Evolutionary conservation across 306 rosid genomes (phyloP).

Genomic region (Begonia fuchsioides): DNA sequence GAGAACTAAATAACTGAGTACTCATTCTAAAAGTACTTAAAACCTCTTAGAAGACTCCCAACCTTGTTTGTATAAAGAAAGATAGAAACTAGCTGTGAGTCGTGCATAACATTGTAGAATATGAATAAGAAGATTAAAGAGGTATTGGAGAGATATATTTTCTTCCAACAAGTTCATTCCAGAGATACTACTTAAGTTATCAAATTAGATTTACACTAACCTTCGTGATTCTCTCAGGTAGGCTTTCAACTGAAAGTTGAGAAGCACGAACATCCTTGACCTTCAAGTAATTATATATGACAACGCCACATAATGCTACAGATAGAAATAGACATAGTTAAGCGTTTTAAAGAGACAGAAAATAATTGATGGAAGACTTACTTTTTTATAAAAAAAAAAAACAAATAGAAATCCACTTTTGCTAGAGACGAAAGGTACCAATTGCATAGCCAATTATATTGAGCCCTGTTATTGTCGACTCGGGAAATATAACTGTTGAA

Average conservation of each 20-base stretch:
- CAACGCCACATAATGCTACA: slow-evolving; percentile 83
- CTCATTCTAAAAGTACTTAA: no score
- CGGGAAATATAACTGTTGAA: slow-evolving; percentile 87
- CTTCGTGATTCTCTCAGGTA: slow-evolving; percentile 58
- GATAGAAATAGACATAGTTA: not conserved
- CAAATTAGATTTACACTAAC: slow-evolving; percentile 15
- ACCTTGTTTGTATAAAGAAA: not conserved
- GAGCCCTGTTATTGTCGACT: slow-evolving; percentile 71
- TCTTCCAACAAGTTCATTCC: not conserved
- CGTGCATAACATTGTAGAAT: no score
- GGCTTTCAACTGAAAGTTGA: slow-evolving; percentile 40
- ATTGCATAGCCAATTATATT: slow-evolving; percentile 89
- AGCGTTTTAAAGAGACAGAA: not conserved
- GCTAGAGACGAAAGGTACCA: slow-evolving; percentile 28
- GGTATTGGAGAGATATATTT: no score
- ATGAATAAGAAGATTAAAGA: no score
- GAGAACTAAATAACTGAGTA: no score
- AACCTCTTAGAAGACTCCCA: no score
- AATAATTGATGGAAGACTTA: not conserved
- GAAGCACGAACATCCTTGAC: slow-evolving; percentile 81
- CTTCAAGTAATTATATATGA: slow-evolving; percentile 87
- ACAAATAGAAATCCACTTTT: not conserved
- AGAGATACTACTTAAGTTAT: no score
- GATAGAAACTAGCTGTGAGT: no score
- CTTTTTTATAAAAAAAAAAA: not conserved